Conservation (phyloP, 192 early-diverging fungal species). For the Chytriomyces confervae region DNA sequence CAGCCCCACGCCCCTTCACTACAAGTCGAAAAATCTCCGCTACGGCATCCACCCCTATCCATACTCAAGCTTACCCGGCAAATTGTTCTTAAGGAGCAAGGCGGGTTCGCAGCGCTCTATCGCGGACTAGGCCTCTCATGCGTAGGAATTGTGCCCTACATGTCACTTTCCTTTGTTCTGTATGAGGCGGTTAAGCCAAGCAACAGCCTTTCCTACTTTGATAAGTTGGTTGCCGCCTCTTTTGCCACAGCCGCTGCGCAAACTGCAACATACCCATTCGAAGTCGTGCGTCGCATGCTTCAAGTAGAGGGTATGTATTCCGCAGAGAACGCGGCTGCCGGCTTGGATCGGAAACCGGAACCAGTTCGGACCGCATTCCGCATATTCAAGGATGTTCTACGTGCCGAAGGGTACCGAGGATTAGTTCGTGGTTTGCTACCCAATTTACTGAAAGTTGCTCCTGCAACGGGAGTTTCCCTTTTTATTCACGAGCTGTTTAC, state of each 20-base stretch:
- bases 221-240: slow-evolving; percentile 11
- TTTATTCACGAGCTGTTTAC: slow-evolving; percentile 79
- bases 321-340: not conserved
- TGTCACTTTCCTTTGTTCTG: slow-evolving; percentile 67
- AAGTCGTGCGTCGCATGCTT: slow-evolving; percentile 14
- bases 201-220: slow-evolving; percentile 5
- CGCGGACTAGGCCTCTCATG: slow-evolving; percentile 83
- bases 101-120: slow-evolving; percentile 78
- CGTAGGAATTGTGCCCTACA: slow-evolving; percentile 80
- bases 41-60: slow-evolving; percentile 6
- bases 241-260: slow-evolving; percentile 13
- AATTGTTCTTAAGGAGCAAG: slow-evolving; percentile 72
- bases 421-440: slow-evolving; percentile 80
- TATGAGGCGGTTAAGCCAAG: slow-evolving; percentile 61
- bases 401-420: slow-evolving; percentile 72
- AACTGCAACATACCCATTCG: slow-evolving; percentile 26
- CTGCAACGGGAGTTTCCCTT: slow-evolving; percentile 84
- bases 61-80: slow-evolving; percentile 79
- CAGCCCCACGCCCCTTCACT: not conserved
- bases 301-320: slow-evolving; percentile 17
- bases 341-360: not conserved
- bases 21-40: not conserved
- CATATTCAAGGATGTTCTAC: slow-evolving; percentile 54
- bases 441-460: slow-evolving; percentile 85
- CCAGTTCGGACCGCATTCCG: not conserved